These are phyloP conservation scores for Podila minutissima DNA, from an alignment of 192 early-diverging fungal genomes.

Conservation along the genomic window DNA sequence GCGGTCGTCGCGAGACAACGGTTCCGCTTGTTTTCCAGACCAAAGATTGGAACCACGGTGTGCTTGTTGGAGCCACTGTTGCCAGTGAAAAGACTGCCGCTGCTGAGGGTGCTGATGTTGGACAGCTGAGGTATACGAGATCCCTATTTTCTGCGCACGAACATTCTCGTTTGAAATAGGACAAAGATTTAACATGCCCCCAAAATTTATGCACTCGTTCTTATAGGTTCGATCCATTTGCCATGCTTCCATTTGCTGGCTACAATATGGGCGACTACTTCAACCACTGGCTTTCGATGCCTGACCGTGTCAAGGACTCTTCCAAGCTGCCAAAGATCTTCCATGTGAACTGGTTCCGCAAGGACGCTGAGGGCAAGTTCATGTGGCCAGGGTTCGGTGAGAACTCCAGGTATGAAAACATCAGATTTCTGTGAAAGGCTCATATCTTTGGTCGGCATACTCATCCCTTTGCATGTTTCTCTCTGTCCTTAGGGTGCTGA, in stretches of 20 bases:
- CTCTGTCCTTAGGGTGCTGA: constrained; percentile 24
- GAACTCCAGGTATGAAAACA: constrained; percentile 25
- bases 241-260: constrained; percentile 49
- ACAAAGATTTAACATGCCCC: too few relatives aligned
- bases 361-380: constrained; percentile 28
- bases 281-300: constrained; percentile 48
- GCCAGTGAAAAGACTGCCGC: constrained; percentile 50
- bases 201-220: background rate
- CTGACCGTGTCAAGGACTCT: constrained; percentile 32
- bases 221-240: constrained; percentile 44
- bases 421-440: background rate
- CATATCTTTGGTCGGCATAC: background rate
- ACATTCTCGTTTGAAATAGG: background rate
- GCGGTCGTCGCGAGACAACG: constrained; percentile 41
- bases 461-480: background rate
- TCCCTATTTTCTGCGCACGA: background rate
- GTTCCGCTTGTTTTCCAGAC: constrained; percentile 46
- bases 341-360: constrained; percentile 53
- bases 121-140: constrained; percentile 24
- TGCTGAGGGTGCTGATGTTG: constrained; percentile 41
- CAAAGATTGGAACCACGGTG: constrained; percentile 50
- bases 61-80: constrained; percentile 42
- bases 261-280: constrained; percentile 53
- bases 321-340: constrained; percentile 43
- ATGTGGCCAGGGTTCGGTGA: constrained; percentile 51